These are phyloP conservation scores for Monosporascus ibericus DNA, from an alignment of 2,329 filamentous ascomycete species.

Conservation along the genomic window DNA sequence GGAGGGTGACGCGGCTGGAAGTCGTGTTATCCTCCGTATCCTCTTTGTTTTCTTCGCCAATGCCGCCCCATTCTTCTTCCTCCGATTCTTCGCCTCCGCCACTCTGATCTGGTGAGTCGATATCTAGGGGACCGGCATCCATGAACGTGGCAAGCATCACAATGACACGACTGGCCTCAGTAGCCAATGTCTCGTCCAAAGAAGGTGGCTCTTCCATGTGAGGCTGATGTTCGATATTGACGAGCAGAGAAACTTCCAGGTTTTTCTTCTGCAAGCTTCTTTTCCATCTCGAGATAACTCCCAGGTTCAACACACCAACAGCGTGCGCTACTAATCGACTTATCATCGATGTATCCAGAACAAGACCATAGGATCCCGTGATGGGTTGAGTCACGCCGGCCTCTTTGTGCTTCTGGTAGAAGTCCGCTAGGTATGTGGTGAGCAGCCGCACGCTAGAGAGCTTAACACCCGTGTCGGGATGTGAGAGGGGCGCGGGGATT, in stretches of 20 bases:
- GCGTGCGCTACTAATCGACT: conserved; percentile 41
- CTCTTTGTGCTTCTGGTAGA: conserved; percentile 58
- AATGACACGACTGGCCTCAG: conserved; percentile 73
- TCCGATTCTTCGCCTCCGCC: conserved; percentile 37
- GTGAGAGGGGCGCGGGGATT: conserved; percentile 63
- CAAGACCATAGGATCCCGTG: conserved; percentile 63
- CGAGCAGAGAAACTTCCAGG: background rate
- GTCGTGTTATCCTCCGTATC: conserved; percentile 28
- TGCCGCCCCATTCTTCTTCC: conserved; percentile 31
- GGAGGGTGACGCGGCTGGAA: conserved; percentile 36
- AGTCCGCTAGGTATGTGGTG: conserved; percentile 72
- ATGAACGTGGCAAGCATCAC: conserved; percentile 68
- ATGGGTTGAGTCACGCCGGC: conserved; percentile 53
- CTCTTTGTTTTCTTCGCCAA: conserved; percentile 23
- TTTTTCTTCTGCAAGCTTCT: conserved; percentile 18
- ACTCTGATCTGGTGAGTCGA: conserved; percentile 31
- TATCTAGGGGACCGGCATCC: conserved; percentile 51
- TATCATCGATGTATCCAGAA: conserved; percentile 60
- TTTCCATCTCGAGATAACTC: conserved; percentile 27
- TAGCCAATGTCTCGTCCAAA: conserved; percentile 68
- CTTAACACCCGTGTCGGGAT: conserved; percentile 69
- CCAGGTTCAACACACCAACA: conserved; percentile 29
- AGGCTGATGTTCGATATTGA: conserved; percentile 4
- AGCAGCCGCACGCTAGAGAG: conserved; percentile 68
- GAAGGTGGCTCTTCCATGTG: conserved; percentile 7